Conservation (phyloP, 495 filamentous ascomycete species). For the Trichodelitschia bisporula region DNA sequence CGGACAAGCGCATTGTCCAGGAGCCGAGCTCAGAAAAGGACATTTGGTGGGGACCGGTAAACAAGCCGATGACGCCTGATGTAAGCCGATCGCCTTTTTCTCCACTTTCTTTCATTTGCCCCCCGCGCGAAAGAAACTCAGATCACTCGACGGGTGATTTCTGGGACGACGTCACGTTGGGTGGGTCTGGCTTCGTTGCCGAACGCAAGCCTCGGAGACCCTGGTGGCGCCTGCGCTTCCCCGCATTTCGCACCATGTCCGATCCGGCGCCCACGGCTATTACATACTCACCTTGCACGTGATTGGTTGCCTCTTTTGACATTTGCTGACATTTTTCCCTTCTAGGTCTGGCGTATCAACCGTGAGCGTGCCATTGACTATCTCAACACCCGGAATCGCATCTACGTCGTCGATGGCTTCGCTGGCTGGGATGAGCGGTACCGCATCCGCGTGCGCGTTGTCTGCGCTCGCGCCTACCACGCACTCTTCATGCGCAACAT, state of each 20-base stretch:
- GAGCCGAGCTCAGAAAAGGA: slow-evolving; percentile 73
- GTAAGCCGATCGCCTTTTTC: slow-evolving; percentile 28
- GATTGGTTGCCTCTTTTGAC: no score
- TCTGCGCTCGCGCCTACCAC: slow-evolving; percentile 97
- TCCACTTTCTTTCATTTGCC: not conserved
- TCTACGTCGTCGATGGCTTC: slow-evolving; percentile 94
- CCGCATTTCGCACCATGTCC: no score
- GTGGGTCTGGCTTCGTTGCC: not conserved
- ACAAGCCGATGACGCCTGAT: slow-evolving; percentile 95
- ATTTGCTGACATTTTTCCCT: no score
- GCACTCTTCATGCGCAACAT: slow-evolving; percentile 99
- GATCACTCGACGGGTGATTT: no score
- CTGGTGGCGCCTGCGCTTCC: no score
- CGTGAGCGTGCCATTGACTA: slow-evolving; percentile 96
- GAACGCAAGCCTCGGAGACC: no score
- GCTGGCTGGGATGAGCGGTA: slow-evolving; percentile 98
- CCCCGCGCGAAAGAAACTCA: not conserved
- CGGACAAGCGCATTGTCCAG: slow-evolving; percentile 91
- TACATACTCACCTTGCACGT: no score
- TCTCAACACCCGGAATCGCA: slow-evolving; percentile 92
- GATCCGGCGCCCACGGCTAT: no score
- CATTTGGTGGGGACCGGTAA: slow-evolving; percentile 95
- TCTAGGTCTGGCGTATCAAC: slow-evolving; percentile 99
- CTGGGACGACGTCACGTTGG: not conserved
- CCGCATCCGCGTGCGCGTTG: slow-evolving; percentile 88